A percentile compares a stretch with the other conserved stretches of the same genome.
Evolutionary conservation across 805 yeast genomes (phyloP).

Genomic region (Starmerella powellii): DNA sequence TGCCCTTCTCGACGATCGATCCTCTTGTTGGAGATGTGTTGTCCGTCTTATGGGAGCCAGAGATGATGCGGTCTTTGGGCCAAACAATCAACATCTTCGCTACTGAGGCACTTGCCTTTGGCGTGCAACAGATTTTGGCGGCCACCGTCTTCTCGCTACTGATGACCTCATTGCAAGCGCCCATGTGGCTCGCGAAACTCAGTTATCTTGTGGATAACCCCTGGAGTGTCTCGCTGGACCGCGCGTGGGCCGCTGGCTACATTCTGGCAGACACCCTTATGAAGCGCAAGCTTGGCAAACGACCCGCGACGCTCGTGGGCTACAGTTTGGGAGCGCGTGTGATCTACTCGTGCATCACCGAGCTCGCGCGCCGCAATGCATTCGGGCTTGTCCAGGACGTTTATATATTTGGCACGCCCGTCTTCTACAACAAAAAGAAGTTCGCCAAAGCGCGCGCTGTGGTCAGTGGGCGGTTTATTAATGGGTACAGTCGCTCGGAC

Average conservation of each 20-base stretch:
- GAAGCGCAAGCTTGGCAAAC: slow-evolving; percentile 74
- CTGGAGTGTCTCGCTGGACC: slow-evolving; percentile 91
- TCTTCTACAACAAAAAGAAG: slow-evolving; percentile 67
- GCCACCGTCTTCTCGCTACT: slow-evolving; percentile 78
- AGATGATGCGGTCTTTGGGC: slow-evolving; percentile 89
- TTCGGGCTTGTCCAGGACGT: slow-evolving; percentile 84
- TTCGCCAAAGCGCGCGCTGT: slow-evolving; percentile 67
- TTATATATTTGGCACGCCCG: slow-evolving; percentile 75
- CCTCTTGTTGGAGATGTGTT: slow-evolving; percentile 96
- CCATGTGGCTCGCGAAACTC: slow-evolving; percentile 79
- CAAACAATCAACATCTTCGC: slow-evolving; percentile 91
- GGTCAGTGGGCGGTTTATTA: slow-evolving; percentile 79
- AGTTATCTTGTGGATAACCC: slow-evolving; percentile 90
- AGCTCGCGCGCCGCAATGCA: slow-evolving; percentile 74
- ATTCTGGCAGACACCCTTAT: slow-evolving; percentile 84
- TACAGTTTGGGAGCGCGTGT: slow-evolving; percentile 89
- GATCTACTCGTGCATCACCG: slow-evolving; percentile 77
- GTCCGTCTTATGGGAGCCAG: slow-evolving; percentile 95
- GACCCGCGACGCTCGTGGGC: slow-evolving; percentile 88
- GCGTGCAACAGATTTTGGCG: slow-evolving; percentile 90
- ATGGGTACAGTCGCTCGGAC: slow-evolving; percentile 83
- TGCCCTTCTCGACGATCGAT: slow-evolving; percentile 92
- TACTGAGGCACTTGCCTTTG: slow-evolving; percentile 81
- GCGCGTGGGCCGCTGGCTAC: slow-evolving; percentile 94
- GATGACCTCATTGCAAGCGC: slow-evolving; percentile 86